A percentile compares a stretch with the other conserved stretches of the same genome.
phyloP scores from a whole-genome alignment of 129 eudicot genomes.

The Glebionis coronaria region DNA sequence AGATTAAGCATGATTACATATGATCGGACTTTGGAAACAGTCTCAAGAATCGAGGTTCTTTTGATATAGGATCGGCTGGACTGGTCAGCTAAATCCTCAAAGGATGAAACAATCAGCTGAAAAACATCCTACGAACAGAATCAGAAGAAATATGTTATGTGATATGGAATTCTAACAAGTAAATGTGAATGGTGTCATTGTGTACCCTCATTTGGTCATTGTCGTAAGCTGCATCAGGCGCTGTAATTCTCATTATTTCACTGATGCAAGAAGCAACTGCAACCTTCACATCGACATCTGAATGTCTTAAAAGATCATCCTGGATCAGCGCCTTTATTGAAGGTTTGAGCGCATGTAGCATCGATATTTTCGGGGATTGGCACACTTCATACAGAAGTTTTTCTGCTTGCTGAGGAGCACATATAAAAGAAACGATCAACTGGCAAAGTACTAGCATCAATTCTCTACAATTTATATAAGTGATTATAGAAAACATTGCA shows the following conservation, averaged over 20 bases:
- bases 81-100: slow-evolving; percentile 61
- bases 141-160: not conserved
- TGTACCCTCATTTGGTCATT: slow-evolving; percentile 95
- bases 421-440: slow-evolving; percentile 11
- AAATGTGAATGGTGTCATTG: not conserved
- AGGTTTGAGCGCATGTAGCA: slow-evolving; percentile 70
- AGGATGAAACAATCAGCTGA: slow-evolving; percentile 79
- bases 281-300: slow-evolving; percentile 74
- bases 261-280: slow-evolving; percentile 92
- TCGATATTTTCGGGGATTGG: slow-evolving; percentile 75
- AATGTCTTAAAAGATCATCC: slow-evolving; percentile 57
- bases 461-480: not conserved
- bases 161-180: not conserved
- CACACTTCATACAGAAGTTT: slow-evolving; percentile 57
- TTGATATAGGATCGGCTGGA: slow-evolving; percentile 72
- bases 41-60: slow-evolving; percentile 76
- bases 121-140: slow-evolving; percentile 64
- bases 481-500: too few relatives aligned
- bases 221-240: slow-evolving; percentile 92
- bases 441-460: not conserved
- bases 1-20: slow-evolving; percentile 96
- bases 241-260: slow-evolving; percentile 93
- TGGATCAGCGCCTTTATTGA: slow-evolving; percentile 61
- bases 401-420: slow-evolving; percentile 56
- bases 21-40: slow-evolving; percentile 88